Evolutionary conservation across 2,329 filamentous ascomycete species (phyloP).

Genomic region (Ophiostoma montium): DNA sequence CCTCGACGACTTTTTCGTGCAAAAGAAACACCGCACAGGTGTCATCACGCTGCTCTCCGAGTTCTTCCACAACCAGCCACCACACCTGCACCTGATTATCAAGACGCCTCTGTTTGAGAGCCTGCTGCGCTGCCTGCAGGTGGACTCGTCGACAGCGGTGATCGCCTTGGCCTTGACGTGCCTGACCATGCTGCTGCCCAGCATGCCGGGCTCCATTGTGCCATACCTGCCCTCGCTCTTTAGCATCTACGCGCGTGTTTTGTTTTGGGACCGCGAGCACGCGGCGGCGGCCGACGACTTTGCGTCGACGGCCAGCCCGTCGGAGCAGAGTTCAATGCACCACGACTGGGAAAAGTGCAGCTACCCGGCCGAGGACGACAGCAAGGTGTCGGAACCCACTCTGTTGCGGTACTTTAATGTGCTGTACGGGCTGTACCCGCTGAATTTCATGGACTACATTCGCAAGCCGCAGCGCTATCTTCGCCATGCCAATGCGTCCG

Average conservation of each 20-base stretch:
- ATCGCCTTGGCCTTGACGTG: constrained; percentile 63
- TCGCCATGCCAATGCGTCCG: constrained; percentile 56
- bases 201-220: constrained; percentile 60
- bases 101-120: constrained; percentile 59
- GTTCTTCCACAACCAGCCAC: constrained; percentile 63
- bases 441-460: constrained; percentile 79
- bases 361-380: constrained; percentile 44
- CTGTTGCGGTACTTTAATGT: constrained; percentile 67
- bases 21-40: constrained; percentile 47
- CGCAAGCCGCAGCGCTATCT: constrained; percentile 68
- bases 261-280: constrained; percentile 60
- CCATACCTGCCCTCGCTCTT: constrained; percentile 59
- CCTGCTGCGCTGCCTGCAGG: constrained; percentile 59
- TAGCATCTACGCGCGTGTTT: constrained; percentile 63
- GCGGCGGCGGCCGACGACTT: constrained; percentile 24
- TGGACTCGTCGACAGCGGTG: constrained; percentile 62
- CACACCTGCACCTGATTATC: constrained; percentile 59
- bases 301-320: not conserved
- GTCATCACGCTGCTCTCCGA: constrained; percentile 54
- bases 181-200: constrained; percentile 69
- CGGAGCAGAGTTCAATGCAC: constrained; percentile 16
- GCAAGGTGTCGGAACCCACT: constrained; percentile 46
- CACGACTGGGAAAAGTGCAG: constrained; percentile 49
- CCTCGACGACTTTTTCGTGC: constrained; percentile 51
- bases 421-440: constrained; percentile 68